Percentiles rank a stretch among this genome's conserved stretches.
Conservation (phyloP, 176 grass and related monocot genomes). For the Bolboschoenus planiculmis region DNA sequence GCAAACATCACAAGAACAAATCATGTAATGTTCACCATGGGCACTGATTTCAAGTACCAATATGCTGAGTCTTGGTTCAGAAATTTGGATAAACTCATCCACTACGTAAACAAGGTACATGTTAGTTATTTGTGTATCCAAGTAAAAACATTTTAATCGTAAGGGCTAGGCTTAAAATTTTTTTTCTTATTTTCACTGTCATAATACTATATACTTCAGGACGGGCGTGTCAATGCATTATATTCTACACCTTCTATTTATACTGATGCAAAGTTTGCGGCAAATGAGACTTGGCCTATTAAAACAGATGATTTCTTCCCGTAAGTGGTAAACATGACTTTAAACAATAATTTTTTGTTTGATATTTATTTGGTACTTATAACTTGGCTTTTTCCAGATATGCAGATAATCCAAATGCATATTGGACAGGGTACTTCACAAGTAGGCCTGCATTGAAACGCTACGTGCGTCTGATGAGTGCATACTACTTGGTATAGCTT, state of each 20-base stretch:
- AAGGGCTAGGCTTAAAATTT: neutral
- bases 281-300: conserved; percentile 76
- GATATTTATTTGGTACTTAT: neutral
- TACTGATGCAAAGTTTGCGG: conserved; percentile 87
- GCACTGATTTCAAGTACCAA: conserved; percentile 99
- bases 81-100: conserved; percentile 94
- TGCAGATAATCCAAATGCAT: conserved; percentile 88
- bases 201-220: conserved; percentile 45
- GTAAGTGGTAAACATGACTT: conserved; percentile 36
- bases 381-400: conserved; percentile 53
- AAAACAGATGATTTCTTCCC: conserved; percentile 98
- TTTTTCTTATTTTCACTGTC: neutral
- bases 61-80: conserved; percentile 95
- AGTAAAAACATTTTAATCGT: neutral
- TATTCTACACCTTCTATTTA: conserved; percentile 99
- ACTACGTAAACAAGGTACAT: conserved; percentile 90
- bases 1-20: conserved; percentile 94
- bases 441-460: conserved; percentile 87
- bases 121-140: conserved; percentile 6
- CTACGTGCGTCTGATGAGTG: conserved; percentile 80
- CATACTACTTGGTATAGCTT: conserved; percentile 70
- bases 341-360: neutral
- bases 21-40: conserved; percentile 99
- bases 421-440: conserved; percentile 98
- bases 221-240: conserved; percentile 92